Conservation (phyloP, 164 flowering plant genomes). For the Liriodendron chinense region DNA sequence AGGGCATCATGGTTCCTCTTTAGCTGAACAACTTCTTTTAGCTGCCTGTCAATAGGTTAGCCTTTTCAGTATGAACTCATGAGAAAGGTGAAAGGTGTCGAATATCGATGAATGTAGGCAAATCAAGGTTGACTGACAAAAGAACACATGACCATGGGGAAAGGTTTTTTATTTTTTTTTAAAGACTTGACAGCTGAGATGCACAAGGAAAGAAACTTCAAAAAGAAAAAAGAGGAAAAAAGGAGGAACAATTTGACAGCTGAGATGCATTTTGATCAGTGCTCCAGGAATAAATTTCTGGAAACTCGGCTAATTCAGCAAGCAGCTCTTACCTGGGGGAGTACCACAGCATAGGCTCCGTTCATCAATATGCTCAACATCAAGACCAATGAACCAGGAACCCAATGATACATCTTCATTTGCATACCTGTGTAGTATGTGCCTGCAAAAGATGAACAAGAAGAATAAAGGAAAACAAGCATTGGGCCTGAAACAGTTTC, state of each 20-base stretch:
- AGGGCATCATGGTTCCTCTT: too few species aligned
- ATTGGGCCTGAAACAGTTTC: neutral
- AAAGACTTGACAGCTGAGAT: too few species aligned
- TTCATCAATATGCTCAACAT: slow-evolving; percentile 86
- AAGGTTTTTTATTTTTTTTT: too few species aligned
- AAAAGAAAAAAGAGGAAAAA: neutral
- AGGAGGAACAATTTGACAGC: neutral
- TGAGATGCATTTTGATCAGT: neutral
- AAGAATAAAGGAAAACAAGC: neutral
- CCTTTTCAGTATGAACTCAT: too few species aligned
- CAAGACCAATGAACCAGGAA: slow-evolving; percentile 93
- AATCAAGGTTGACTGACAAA: too few species aligned
- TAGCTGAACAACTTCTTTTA: too few species aligned
- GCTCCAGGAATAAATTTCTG: neutral
- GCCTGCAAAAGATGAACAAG: slow-evolving; percentile 33
- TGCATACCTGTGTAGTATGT: slow-evolving; percentile 77
- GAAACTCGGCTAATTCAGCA: neutral
- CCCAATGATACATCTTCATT: slow-evolving; percentile 95
- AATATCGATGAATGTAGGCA: too few species aligned
- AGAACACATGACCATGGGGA: too few species aligned
- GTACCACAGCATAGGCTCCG: slow-evolving; percentile 88
- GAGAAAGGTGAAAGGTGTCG: too few species aligned
- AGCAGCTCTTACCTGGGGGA: slow-evolving; percentile 54
- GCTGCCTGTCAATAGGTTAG: too few species aligned
- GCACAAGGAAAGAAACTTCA: neutral